A percentile compares a stretch with the other conserved stretches of the same genome.
Conservation (phyloP, 345 rosid species). For the Angophora floribunda region DNA sequence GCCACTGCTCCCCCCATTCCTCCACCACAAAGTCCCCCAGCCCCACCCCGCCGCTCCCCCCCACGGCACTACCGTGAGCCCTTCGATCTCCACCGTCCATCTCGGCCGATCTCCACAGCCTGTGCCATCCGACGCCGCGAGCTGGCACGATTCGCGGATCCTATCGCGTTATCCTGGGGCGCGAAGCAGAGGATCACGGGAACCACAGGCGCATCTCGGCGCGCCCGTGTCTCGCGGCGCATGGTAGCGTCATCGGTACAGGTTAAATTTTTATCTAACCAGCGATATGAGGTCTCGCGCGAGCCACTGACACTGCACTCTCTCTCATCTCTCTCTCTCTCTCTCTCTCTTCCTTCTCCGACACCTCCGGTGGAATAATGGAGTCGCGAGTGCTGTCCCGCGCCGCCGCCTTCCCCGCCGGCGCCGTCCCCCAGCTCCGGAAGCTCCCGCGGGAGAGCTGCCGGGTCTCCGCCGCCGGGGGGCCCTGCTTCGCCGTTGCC, state of each 20-base stretch:
- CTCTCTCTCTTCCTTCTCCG: conserved; percentile 1
- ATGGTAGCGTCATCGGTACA: neutral
- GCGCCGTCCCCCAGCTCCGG: conserved; percentile 26
- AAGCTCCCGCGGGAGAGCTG: conserved; percentile 14
- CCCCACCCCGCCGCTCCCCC: neutral
- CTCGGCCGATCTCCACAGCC: no score
- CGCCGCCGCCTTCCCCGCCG: conserved; percentile 33
- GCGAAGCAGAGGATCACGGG: neutral
- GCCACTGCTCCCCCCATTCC: conserved; percentile 3
- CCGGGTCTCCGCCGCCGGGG: neutral
- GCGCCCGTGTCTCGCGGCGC: neutral
- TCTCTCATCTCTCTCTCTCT: neutral
- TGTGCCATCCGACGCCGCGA: no score
- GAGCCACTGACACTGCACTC: neutral
- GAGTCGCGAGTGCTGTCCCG: conserved; percentile 82
- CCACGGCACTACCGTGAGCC: neutral
- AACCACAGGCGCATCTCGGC: neutral
- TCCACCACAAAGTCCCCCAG: conserved; percentile 6
- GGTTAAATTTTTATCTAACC: neutral
- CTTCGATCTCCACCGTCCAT: neutral
- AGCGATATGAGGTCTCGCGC: neutral
- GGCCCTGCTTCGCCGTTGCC: conserved; percentile 10
- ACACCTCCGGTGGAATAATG: conserved; percentile 16
- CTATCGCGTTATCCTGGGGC: neutral
- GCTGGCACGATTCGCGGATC: neutral